Evolutionary conservation across 208 protist species (phyloP).

Genomic region (Acanthamoeba divionensis): DNA sequence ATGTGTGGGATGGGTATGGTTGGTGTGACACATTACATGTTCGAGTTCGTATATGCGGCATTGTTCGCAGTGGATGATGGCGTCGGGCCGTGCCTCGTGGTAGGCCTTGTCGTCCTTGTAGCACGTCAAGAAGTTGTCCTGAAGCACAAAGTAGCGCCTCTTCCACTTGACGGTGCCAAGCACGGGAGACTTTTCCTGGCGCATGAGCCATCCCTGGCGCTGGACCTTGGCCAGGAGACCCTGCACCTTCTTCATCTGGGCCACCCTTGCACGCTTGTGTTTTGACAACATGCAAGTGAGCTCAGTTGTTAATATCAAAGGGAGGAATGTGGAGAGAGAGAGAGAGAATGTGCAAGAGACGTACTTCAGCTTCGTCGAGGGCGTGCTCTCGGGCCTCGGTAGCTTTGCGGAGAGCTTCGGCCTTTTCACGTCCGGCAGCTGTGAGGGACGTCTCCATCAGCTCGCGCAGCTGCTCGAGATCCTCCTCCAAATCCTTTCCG

Average conservation of each 20-base stretch:
- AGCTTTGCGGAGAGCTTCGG: background rate
- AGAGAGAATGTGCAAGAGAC: too few species aligned
- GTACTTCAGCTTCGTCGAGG: background rate
- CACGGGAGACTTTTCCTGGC: background rate
- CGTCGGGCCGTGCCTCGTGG: background rate
- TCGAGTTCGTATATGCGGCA: slow-evolving; percentile 11
- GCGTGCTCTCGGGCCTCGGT: background rate
- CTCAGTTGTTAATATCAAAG: too few species aligned
- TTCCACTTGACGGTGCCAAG: background rate
- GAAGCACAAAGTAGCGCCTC: background rate
- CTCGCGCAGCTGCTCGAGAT: background rate
- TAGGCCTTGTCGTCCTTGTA: slow-evolving; percentile 15
- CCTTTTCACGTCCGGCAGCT: background rate
- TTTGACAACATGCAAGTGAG: too few species aligned
- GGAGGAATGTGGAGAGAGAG: too few species aligned
- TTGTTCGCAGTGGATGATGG: background rate
- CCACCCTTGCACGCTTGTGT: background rate
- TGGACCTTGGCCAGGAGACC: background rate
- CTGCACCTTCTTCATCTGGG: background rate
- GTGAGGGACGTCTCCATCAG: background rate
- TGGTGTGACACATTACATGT: too few species aligned
- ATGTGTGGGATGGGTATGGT: too few species aligned
- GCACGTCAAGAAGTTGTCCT: slow-evolving; percentile 27
- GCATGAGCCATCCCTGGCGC: background rate
- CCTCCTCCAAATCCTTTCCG: slow-evolving; percentile 7